phyloP scores from a whole-genome alignment of 2,329 filamentous ascomycete species.

The Colletotrichum camelliae region DNA sequence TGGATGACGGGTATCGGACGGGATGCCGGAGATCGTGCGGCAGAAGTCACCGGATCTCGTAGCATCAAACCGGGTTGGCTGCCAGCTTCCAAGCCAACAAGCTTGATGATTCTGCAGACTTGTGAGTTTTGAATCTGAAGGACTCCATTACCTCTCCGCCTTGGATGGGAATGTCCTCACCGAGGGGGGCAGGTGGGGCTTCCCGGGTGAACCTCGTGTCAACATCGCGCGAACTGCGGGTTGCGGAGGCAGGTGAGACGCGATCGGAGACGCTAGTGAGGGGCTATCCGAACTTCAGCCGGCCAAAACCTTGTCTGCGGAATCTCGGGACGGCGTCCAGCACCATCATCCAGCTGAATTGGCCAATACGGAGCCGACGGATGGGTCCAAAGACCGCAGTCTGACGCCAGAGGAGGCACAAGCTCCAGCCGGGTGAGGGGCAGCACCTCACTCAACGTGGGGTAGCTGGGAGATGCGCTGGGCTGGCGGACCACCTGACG shows the following conservation, averaged over 20 bases:
- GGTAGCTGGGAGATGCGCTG: background rate
- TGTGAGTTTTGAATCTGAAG: no score
- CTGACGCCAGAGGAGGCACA: background rate
- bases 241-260: background rate
- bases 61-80: no score
- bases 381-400: background rate
- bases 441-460: conserved; percentile 5
- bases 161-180: background rate
- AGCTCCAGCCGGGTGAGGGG: conserved; percentile 14
- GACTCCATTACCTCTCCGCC: no score
- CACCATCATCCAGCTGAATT: background rate
- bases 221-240: background rate
- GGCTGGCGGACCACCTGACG: background rate
- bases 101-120: no score
- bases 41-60: background rate
- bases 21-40: background rate
- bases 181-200: background rate
- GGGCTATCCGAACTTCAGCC: conserved; percentile 1
- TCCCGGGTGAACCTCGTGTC: background rate
- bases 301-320: background rate
- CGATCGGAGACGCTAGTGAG: background rate
- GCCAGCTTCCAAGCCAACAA: no score
- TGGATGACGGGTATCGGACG: background rate
- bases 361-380: background rate
- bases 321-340: conserved; percentile 19